Conservation (phyloP, 2,329 filamentous ascomycete species). For the Lojkania enalia region DNA sequence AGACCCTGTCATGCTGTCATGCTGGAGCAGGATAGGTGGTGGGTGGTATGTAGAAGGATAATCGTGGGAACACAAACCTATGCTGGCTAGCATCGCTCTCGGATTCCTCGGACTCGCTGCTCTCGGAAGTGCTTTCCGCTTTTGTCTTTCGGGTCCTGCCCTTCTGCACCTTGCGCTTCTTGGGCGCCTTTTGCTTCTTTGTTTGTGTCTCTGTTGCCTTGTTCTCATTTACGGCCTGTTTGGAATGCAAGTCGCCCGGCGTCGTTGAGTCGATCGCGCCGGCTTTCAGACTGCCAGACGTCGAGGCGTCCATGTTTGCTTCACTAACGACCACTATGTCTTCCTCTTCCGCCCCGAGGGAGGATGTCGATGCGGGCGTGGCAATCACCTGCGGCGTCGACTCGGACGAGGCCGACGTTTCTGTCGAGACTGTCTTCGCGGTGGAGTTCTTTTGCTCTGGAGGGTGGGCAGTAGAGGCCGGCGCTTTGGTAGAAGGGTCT, state of each 20-base stretch:
- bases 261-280: too few relatives aligned
- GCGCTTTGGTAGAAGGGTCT: background rate
- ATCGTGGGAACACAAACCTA: too few relatives aligned
- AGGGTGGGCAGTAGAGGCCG: background rate
- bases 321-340: background rate
- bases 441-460: background rate
- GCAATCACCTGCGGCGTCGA: slow-evolving; percentile 1
- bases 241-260: too few relatives aligned
- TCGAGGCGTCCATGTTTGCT: background rate
- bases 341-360: background rate
- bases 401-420: background rate
- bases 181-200: background rate
- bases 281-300: background rate
- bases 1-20: too few relatives aligned
- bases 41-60: too few relatives aligned
- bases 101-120: background rate
- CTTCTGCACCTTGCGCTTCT: background rate
- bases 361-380: slow-evolving; percentile 1
- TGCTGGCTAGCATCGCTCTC: too few relatives aligned
- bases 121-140: background rate
- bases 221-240: too few relatives aligned
- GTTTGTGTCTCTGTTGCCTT: background rate
- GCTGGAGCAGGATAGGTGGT: too few relatives aligned
- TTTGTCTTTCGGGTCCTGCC: background rate
- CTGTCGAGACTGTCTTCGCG: background rate